Evolutionary conservation across 2,329 filamentous ascomycete species (phyloP), one percentile per base, ranked within the genome.

Genomic region (Lasiodiplodia sp.): DNA sequence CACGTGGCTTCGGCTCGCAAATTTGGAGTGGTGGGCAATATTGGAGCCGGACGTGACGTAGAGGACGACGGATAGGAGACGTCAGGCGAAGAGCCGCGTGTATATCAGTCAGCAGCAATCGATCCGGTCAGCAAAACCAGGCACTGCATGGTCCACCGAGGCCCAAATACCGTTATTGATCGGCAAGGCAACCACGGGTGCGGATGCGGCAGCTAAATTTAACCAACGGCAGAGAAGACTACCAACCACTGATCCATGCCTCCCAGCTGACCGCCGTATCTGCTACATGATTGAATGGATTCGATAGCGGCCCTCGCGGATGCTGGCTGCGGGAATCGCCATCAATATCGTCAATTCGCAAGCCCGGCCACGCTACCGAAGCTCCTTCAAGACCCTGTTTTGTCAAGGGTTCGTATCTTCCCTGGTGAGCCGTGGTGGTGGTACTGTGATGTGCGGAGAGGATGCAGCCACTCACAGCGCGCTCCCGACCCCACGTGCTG

Each of bases 401-500:
- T 5, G 37, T 55, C 31, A 28, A 25, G 53, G 14, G 14, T 37
- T 8, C 28, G 28, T 40, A 34, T 25, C n/a, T 21, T 37, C 6
- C 16, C 16, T 12, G 53, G 52, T 5, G 25, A 31, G 52, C 28
- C 14, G 14, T 52, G 11, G 23, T 12, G 16, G 18, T 37, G 34
- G 34, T 21, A 28, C 28, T 37, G 44, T 60, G 57, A 47, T 62
- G 38, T 47, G 40, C 57, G 37, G 37, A 37, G 14, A 18, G 56
- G 34, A 25, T 60, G 31, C 25, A 51, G 44, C 58, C 58, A 63
- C 10, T 37, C 12, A 52, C 18, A 47, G 44, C 44, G 44, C 44
- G 25, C 44, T 18, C 18, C 25, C 23, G 28, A 23, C 38, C 57
- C 57, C 57, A 62, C 57, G 57, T 62, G 57, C 57, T 10, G 14